Evolutionary conservation across 2,329 filamentous ascomycete species (phyloP).

Genomic region (Verticillium longisporum): DNA sequence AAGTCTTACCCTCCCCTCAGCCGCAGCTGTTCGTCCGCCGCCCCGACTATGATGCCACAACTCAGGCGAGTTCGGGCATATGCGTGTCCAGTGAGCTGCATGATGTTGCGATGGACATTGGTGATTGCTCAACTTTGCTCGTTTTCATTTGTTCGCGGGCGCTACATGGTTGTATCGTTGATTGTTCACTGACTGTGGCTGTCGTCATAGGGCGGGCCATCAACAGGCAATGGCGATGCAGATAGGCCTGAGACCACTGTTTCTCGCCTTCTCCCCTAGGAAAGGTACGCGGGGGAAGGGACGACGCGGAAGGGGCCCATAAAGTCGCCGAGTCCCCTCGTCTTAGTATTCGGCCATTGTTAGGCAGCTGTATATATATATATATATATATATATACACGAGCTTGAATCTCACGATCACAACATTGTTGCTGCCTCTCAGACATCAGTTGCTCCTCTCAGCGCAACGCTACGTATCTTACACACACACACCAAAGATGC

Average conservation of each 20-base stretch:
- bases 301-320: no score
- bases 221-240: neutral
- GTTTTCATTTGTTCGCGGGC: no score
- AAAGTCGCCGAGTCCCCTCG: no score
- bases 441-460: neutral
- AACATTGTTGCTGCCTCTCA: neutral
- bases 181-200: neutral
- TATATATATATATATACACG: neutral
- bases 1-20: neutral
- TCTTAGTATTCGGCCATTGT: neutral
- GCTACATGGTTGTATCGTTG: no score
- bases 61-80: neutral
- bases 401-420: neutral
- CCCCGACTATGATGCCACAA: neutral
- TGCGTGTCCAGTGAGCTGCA: no score
- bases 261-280: neutral
- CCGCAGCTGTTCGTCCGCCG: neutral
- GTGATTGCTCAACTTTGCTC: neutral
- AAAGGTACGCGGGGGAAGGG: neutral
- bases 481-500: slow-evolving; percentile 1
- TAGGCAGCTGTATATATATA: neutral
- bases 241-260: neutral
- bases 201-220: neutral
- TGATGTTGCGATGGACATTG: neutral
- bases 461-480: neutral